phyloP scores from a whole-genome alignment of 768 basidiomycete genomes.

The Mycena kentingensis region DNA sequence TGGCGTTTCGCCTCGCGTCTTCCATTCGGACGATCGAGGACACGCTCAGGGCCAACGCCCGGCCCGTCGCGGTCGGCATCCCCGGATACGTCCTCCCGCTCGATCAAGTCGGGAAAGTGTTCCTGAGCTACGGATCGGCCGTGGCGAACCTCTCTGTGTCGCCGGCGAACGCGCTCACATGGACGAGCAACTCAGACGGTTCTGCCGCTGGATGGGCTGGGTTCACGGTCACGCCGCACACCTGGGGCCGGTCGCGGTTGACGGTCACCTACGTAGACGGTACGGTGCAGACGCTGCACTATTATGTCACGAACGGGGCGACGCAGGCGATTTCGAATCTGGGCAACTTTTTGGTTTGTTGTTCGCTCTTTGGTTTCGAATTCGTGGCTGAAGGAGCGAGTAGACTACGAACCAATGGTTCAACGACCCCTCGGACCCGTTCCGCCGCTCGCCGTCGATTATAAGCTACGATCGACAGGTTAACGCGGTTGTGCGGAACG shows the following conservation, averaged over 20 bases:
- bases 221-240: constrained; percentile 45
- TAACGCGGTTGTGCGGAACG: constrained; percentile 51
- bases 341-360: constrained; percentile 46
- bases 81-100: constrained; percentile 55
- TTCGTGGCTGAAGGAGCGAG: background rate
- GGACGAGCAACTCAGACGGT: constrained; percentile 46
- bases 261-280: constrained; percentile 54
- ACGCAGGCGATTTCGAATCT: constrained; percentile 48
- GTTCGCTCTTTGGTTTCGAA: background rate
- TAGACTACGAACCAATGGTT: constrained; percentile 56
- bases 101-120: constrained; percentile 53
- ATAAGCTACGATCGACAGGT: constrained; percentile 57
- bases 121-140: constrained; percentile 46
- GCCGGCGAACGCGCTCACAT: constrained; percentile 49
- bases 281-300: constrained; percentile 54
- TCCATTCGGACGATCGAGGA: constrained; percentile 53
- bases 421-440: constrained; percentile 49
- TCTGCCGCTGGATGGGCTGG: constrained; percentile 45
- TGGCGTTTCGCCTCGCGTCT: constrained; percentile 51
- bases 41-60: constrained; percentile 41
- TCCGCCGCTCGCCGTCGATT: constrained; percentile 53
- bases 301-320: constrained; percentile 50
- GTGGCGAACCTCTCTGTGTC: constrained; percentile 46
- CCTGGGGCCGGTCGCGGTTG: constrained; percentile 52
- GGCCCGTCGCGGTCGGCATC: constrained; percentile 53